Evolutionary conservation across 2,329 filamentous ascomycete genomes (phyloP).

Genomic region (Clarireedia monteithiana): DNA sequence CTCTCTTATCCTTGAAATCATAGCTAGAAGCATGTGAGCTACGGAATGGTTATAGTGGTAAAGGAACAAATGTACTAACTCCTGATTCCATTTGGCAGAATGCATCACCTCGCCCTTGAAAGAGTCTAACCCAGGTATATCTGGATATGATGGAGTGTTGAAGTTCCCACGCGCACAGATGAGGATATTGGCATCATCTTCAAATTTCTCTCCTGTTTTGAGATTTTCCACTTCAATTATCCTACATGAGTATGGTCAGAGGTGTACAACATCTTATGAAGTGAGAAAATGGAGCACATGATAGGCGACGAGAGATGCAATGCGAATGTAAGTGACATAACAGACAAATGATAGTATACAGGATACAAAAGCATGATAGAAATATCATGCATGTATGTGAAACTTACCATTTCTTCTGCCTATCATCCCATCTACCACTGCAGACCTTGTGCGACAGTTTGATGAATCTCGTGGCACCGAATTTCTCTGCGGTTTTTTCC

Average conservation of each 20-base stretch:
- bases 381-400: background rate
- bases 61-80: slow-evolving; percentile 1
- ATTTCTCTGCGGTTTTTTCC: slow-evolving; percentile 53
- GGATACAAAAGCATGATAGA: background rate
- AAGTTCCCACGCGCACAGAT: slow-evolving; percentile 58
- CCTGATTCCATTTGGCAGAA: slow-evolving; percentile 52
- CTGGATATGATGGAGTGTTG: slow-evolving; percentile 56
- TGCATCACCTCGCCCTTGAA: slow-evolving; percentile 47
- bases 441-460: slow-evolving; percentile 48
- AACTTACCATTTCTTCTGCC: slow-evolving; percentile 36
- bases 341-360: background rate
- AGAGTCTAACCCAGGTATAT: slow-evolving; percentile 47
- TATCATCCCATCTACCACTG: slow-evolving; percentile 47
- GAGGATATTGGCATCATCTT: slow-evolving; percentile 50
- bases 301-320: no score
- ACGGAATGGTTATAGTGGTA: background rate
- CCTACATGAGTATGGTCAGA: slow-evolving; percentile 32
- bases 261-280: background rate
- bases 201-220: slow-evolving; percentile 30
- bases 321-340: background rate
- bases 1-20: slow-evolving; percentile 39
- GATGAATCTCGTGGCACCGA: slow-evolving; percentile 53
- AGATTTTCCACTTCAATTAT: slow-evolving; percentile 33
- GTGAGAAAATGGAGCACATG: no score
- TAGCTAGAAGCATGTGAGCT: slow-evolving; percentile 28